phyloP scores from a whole-genome alignment of 192 early-diverging fungal genomes.

The Irineochytrium annulatum region DNA sequence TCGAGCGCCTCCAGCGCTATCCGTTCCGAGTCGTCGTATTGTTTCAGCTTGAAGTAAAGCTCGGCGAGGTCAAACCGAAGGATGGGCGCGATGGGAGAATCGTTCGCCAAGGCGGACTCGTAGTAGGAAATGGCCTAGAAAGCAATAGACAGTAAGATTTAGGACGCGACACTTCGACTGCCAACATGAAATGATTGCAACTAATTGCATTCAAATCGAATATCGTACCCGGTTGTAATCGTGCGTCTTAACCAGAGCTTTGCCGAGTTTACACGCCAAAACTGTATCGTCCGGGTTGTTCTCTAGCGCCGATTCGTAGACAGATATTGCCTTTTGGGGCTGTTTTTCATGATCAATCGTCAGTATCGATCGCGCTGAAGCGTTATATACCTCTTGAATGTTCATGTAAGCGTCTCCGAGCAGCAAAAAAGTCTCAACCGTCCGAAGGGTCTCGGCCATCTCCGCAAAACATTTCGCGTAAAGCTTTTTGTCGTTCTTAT shows the following conservation, averaged over 20 bases:
- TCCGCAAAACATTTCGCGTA: constrained; percentile 50
- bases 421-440: constrained; percentile 44
- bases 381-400: constrained; percentile 37
- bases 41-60: constrained; percentile 40
- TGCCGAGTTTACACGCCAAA: constrained; percentile 45
- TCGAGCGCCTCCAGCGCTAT: constrained; percentile 33
- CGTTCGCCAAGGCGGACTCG: constrained; percentile 31
- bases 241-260: constrained; percentile 45
- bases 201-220: not conserved
- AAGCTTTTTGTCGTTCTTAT: constrained; percentile 47
- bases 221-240: constrained; percentile 36
- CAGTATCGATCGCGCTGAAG: not conserved
- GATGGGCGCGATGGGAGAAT: constrained; percentile 16
- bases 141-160: not conserved
- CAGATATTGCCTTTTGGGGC: constrained; percentile 51
- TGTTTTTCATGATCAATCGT: not conserved
- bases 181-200: not conserved
- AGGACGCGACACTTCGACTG: not conserved
- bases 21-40: constrained; percentile 38
- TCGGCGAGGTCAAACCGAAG: constrained; percentile 41
- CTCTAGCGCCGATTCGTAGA: constrained; percentile 49
- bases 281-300: constrained; percentile 28
- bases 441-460: constrained; percentile 40
- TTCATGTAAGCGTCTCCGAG: constrained; percentile 56
- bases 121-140: constrained; percentile 44